phyloP scores from a whole-genome alignment of 148 eudicot genomes.

The Tetragonia tetragonoides region DNA sequence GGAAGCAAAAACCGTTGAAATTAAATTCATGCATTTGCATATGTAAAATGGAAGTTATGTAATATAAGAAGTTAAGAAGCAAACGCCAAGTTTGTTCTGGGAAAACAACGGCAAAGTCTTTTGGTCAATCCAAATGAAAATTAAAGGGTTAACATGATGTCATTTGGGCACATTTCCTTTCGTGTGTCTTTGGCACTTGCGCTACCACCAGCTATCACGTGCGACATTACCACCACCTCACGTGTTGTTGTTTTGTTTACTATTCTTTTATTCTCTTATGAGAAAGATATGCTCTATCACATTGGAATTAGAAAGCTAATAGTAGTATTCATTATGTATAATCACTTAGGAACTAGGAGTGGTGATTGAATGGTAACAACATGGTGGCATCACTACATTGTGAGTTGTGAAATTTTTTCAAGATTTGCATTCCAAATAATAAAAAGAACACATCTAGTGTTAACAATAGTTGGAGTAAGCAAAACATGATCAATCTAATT shows the following conservation, averaged over 20 bases:
- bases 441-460: too few species aligned
- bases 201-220: constrained; percentile 19
- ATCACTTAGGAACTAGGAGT: too few species aligned
- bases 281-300: too few species aligned
- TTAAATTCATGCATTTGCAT: neutral
- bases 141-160: neutral
- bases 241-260: neutral
- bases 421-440: too few species aligned
- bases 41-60: neutral
- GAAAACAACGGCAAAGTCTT: neutral
- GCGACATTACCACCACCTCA: constrained; percentile 15
- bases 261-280: neutral
- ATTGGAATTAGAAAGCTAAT: too few species aligned
- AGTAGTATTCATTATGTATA: too few species aligned
- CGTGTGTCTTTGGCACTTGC: constrained; percentile 12
- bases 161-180: neutral
- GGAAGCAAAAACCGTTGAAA: constrained; percentile 4
- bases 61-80: neutral
- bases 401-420: too few species aligned
- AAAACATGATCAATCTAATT: too few species aligned
- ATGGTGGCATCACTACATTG: too few species aligned
- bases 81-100: neutral
- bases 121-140: too few species aligned
- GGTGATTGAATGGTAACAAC: too few species aligned
- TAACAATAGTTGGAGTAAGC: too few species aligned